These are phyloP conservation scores for Chrysopogon serrulatus DNA, from an alignment of 176 grass and related monocot species.

Conservation along the genomic window DNA sequence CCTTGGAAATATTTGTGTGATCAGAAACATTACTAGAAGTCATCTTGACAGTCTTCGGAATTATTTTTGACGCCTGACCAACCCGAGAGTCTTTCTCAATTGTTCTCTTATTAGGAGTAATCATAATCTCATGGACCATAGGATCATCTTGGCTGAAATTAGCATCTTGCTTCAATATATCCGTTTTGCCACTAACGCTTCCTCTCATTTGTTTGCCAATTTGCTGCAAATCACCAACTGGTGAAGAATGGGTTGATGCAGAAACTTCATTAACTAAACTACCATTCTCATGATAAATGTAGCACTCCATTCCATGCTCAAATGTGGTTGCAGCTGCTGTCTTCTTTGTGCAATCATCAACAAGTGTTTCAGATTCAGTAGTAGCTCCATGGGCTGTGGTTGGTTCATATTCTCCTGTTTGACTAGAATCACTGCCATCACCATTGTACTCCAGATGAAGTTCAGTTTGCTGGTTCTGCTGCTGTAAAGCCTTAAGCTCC, in stretches of 20 bases:
- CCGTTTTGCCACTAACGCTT: conserved; percentile 2
- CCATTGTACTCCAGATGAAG: conserved; percentile 83
- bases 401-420: conserved; percentile 65
- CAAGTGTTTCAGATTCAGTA: conserved; percentile 31
- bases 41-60: conserved; percentile 37
- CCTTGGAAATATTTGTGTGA: conserved; percentile 32
- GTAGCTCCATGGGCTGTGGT: conserved; percentile 27
- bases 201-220: conserved; percentile 32
- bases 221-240: conserved; percentile 12
- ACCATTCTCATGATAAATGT: conserved; percentile 13
- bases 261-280: conserved; percentile 28
- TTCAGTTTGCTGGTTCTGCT: conserved; percentile 80
- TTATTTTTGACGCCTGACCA: conserved; percentile 36
- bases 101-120: conserved; percentile 23
- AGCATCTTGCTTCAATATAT: conserved; percentile 23
- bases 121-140: conserved; percentile 4
- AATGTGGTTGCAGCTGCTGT: background rate
- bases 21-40: conserved; percentile 19
- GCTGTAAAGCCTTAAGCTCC: conserved; percentile 82
- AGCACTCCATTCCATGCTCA: conserved; percentile 23
- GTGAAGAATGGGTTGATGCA: conserved; percentile 1
- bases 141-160: conserved; percentile 14
- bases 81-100: background rate
- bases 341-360: conserved; percentile 31
- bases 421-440: conserved; percentile 93